A percentile compares a stretch with the other conserved stretches of the same genome.
These are phyloP conservation scores for Miscanthus sacchariflorus DNA, from an alignment of 202 grass and related monocot species.

Conservation along the genomic window DNA sequence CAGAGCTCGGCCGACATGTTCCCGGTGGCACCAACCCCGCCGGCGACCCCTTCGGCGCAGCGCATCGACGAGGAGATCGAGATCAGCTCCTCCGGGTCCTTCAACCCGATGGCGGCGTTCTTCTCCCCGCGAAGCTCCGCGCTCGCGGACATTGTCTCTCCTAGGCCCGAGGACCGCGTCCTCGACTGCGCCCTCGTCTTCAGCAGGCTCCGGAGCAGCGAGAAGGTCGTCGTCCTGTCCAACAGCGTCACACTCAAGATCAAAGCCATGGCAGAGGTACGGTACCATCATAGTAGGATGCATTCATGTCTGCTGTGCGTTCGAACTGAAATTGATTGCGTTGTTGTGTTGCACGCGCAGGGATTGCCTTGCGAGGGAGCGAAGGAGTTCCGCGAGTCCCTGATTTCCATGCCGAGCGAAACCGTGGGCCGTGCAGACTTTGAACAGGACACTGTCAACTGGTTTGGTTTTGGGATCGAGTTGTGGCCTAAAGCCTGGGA, in stretches of 20 bases:
- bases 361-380: constrained; percentile 76
- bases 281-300: background rate
- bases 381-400: constrained; percentile 79
- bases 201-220: constrained; percentile 49
- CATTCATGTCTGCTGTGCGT: too few relatives aligned
- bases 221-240: constrained; percentile 70
- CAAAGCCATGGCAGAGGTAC: constrained; percentile 98
- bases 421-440: too few relatives aligned
- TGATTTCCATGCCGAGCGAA: constrained; percentile 34
- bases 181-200: constrained; percentile 73
- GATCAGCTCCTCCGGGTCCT: constrained; percentile 41
- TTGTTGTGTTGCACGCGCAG: constrained; percentile 28
- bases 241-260: constrained; percentile 78
- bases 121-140: constrained; percentile 57
- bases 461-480: too few relatives aligned
- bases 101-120: constrained; percentile 39
- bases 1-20: constrained; percentile 74
- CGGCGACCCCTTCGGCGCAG: constrained; percentile 64
- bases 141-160: constrained; percentile 62
- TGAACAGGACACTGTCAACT: too few relatives aligned
- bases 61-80: constrained; percentile 25
- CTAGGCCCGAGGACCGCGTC: constrained; percentile 74
- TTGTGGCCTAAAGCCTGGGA: background rate
- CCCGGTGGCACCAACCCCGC: constrained; percentile 73
- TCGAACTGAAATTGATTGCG: background rate